phyloP scores from a whole-genome alignment of 169 alveolate genomes.

The Cryptosporidium sp. region DNA sequence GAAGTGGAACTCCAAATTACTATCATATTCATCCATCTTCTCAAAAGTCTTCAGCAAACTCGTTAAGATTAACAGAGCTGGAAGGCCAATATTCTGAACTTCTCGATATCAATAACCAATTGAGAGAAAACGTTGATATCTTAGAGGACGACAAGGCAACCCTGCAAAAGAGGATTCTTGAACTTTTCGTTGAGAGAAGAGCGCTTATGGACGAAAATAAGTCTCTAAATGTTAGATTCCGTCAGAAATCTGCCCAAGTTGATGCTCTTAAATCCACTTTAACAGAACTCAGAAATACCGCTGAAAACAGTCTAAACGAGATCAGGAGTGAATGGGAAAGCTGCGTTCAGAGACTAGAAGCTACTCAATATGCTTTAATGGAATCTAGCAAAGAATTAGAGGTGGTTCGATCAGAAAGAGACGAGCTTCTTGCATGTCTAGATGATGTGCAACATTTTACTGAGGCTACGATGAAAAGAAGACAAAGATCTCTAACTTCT shows the following conservation, averaged over 20 bases:
- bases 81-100: constrained; percentile 67
- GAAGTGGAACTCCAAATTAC: constrained; percentile 12
- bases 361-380: constrained; percentile 66
- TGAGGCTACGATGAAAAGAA: constrained; percentile 68
- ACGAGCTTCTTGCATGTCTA: constrained; percentile 66
- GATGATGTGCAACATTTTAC: constrained; percentile 74
- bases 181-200: constrained; percentile 71
- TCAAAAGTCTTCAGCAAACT: background rate
- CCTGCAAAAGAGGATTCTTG: constrained; percentile 61
- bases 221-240: constrained; percentile 32
- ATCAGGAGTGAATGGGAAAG: constrained; percentile 64
- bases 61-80: constrained; percentile 4
- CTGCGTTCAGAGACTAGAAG: constrained; percentile 70
- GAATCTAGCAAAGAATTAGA: constrained; percentile 67
- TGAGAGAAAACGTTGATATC: constrained; percentile 51
- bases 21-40: background rate
- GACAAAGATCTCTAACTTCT: constrained; percentile 45
- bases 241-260: constrained; percentile 65
- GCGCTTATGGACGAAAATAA: constrained; percentile 42
- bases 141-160: constrained; percentile 74
- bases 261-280: constrained; percentile 68
- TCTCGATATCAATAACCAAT: constrained; percentile 26
- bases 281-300: constrained; percentile 72
- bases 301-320: constrained; percentile 60
- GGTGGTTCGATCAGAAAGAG: constrained; percentile 67